Percentiles rank a stretch among this genome's conserved stretches.
These are phyloP conservation scores for Dimocarpus longan DNA, from an alignment of 345 rosid species.

Conservation along the genomic window DNA sequence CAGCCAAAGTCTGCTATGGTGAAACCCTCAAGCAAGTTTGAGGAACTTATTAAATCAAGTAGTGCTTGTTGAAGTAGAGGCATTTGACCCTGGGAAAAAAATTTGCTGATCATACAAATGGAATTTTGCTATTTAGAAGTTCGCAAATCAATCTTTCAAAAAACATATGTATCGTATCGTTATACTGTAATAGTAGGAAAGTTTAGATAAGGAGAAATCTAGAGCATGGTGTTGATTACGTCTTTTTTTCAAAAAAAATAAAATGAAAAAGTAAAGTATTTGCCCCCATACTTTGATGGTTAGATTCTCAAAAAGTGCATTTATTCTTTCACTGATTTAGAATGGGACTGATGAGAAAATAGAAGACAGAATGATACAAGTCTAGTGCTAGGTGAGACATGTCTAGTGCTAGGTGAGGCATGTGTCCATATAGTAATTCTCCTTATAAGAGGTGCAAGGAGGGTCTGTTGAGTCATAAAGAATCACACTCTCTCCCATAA, in stretches of 20 bases:
- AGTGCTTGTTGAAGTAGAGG: slow-evolving; percentile 30
- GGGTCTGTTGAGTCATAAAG: too few species aligned
- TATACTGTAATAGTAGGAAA: too few species aligned
- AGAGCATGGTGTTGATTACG: too few species aligned
- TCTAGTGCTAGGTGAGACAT: not conserved
- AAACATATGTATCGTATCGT: too few species aligned
- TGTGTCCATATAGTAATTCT: not conserved
- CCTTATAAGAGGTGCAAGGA: not conserved
- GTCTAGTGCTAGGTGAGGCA: not conserved
- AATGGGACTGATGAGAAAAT: not conserved
- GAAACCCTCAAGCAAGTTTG: slow-evolving; percentile 13
- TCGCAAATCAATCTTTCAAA: too few species aligned
- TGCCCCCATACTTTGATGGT: slow-evolving; percentile 14
- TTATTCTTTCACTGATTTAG: not conserved
- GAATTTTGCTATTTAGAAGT: too few species aligned
- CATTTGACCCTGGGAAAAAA: slow-evolving; percentile 26
- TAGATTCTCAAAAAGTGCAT: not conserved
- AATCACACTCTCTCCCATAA: too few species aligned
- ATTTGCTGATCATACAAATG: not conserved
- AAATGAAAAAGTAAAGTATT: too few species aligned
- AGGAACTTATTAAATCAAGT: slow-evolving; percentile 28
- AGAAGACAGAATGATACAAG: not conserved
- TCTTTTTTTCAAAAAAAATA: too few species aligned
- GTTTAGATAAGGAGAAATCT: too few species aligned
- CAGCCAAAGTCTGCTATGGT: slow-evolving; percentile 51